Conservation (phyloP, 148 eudicot species). For the Fagopyrum esculentum region DNA sequence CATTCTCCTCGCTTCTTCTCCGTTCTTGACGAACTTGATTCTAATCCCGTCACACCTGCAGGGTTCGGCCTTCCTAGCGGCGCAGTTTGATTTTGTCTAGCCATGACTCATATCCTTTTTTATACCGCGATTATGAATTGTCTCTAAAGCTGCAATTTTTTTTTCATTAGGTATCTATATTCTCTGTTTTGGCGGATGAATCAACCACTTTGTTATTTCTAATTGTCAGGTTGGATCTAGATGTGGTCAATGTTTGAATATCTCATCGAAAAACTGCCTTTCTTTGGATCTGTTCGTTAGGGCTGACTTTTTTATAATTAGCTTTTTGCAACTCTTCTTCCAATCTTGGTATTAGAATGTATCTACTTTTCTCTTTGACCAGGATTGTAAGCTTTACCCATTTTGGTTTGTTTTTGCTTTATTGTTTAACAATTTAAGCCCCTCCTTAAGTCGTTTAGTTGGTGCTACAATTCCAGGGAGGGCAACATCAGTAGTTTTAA, state of each 20-base stretch:
- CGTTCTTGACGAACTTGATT: not conserved
- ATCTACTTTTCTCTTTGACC: not conserved
- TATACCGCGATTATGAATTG: not conserved
- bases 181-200: not conserved
- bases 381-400: not conserved
- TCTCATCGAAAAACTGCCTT: not conserved
- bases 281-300: not conserved
- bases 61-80: not conserved
- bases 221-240: not conserved
- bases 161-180: not conserved
- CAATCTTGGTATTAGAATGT: not conserved
- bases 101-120: conserved; percentile 44
- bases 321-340: not conserved
- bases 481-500: no score
- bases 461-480: no score
- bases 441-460: not conserved
- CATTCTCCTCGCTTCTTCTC: not conserved
- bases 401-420: not conserved
- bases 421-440: not conserved
- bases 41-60: not conserved
- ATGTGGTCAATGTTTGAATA: not conserved
- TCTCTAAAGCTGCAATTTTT: not conserved
- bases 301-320: not conserved
- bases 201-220: not conserved
- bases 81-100: not conserved